Evolutionary conservation across 768 basidiomycete genomes (phyloP).

Genomic region (Lentinula boryana): DNA sequence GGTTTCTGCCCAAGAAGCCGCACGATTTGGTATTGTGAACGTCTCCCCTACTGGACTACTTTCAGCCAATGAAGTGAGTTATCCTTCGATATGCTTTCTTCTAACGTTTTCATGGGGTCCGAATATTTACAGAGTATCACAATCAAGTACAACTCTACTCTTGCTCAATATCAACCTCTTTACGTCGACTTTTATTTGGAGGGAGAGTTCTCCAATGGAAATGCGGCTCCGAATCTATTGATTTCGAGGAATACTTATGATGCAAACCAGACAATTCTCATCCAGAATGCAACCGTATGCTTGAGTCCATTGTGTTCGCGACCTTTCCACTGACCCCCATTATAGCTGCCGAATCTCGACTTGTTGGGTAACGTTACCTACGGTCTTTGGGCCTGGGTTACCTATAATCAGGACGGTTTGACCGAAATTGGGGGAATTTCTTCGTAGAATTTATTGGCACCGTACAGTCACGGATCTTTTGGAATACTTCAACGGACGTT

Average conservation of each 20-base stretch:
- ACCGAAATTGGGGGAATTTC: not conserved
- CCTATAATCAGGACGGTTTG: not conserved
- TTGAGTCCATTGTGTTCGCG: too few relatives aligned
- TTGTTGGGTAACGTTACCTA: not conserved
- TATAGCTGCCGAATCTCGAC: not conserved
- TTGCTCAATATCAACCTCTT: not conserved
- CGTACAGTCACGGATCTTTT: not conserved
- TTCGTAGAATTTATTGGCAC: not conserved
- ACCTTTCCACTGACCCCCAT: not conserved
- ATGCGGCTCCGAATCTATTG: not conserved
- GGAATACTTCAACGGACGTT: too few relatives aligned
- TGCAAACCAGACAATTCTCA: not conserved
- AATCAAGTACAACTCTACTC: not conserved
- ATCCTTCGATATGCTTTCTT: not conserved
- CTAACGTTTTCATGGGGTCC: too few relatives aligned
- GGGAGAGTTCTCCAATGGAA: not conserved
- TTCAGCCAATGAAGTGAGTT: not conserved
- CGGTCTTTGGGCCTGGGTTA: not conserved
- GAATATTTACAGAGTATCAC: not conserved
- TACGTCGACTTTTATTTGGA: constrained; percentile 4
- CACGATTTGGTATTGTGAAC: not conserved
- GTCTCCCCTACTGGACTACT: not conserved
- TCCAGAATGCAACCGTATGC: not conserved
- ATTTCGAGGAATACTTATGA: not conserved
- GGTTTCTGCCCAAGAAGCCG: constrained; percentile 2